A percentile compares a stretch with the other conserved stretches of the same genome.
These are phyloP conservation scores for Paracamarosporium sp. DNA, from an alignment of 2,329 filamentous ascomycete species.

Conservation along the genomic window DNA sequence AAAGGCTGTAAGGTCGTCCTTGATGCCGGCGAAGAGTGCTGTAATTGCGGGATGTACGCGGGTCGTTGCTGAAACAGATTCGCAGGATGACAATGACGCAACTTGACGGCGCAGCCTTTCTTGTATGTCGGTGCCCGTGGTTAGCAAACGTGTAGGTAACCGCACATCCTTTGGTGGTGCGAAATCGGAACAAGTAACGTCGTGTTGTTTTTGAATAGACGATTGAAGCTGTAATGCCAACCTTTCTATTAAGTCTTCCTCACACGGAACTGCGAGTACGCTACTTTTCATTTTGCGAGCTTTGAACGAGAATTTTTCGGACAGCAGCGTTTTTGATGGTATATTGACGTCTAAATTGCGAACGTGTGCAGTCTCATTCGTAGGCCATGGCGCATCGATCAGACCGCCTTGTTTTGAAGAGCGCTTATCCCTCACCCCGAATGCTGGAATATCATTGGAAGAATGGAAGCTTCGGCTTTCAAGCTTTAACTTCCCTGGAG, in stretches of 20 bases:
- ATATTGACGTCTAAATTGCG: constrained; percentile 26
- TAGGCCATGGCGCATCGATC: constrained; percentile 74
- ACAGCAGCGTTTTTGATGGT: background rate
- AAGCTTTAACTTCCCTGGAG: constrained; percentile 54
- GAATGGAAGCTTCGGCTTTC: constrained; percentile 35
- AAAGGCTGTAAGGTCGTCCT: constrained; percentile 74
- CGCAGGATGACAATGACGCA: background rate
- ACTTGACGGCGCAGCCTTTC: constrained; percentile 40
- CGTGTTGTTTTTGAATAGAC: background rate
- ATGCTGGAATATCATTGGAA: constrained; percentile 20
- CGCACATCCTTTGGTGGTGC: constrained; percentile 33
- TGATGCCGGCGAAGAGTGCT: constrained; percentile 66
- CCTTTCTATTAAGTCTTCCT: constrained; percentile 34
- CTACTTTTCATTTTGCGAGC: constrained; percentile 51
- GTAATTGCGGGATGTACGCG: constrained; percentile 64
- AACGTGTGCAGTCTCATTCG: constrained; percentile 61
- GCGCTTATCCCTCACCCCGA: constrained; percentile 30
- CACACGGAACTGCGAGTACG: constrained; percentile 22
- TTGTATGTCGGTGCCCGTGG: constrained; percentile 49
- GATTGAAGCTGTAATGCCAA: constrained; percentile 27
- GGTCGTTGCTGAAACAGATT: background rate
- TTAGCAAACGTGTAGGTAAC: constrained; percentile 44
- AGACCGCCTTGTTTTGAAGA: constrained; percentile 69
- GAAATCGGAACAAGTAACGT: constrained; percentile 14
- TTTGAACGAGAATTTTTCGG: constrained; percentile 8